A percentile compares a stretch with the other conserved stretches of the same genome.
Conservation (phyloP, 2,329 filamentous ascomycete genomes). For the Cadophora sp. region DNA sequence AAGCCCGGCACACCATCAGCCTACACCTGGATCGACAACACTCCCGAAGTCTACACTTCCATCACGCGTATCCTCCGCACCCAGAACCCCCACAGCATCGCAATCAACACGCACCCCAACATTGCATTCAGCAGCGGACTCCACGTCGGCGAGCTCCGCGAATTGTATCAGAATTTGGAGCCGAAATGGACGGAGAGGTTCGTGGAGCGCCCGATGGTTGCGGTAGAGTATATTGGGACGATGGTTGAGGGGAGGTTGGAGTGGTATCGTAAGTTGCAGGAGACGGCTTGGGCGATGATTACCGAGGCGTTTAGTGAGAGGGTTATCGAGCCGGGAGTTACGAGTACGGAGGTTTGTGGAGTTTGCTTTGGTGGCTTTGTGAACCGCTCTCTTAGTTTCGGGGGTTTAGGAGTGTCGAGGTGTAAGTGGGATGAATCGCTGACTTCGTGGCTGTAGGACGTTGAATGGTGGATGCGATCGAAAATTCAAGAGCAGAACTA, state of each 20-base stretch:
- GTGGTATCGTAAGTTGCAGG: constrained; percentile 54
- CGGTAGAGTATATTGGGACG: constrained; percentile 50
- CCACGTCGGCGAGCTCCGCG: constrained; percentile 54
- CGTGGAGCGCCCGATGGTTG: constrained; percentile 52
- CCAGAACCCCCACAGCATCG: constrained; percentile 49
- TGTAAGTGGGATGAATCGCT: not conserved
- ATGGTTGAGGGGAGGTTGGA: constrained; percentile 41
- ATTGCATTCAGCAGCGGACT: constrained; percentile 55
- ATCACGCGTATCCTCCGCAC: constrained; percentile 47
- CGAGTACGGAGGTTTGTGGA: constrained; percentile 46
- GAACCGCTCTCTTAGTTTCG: too few species aligned
- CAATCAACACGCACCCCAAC: constrained; percentile 52
- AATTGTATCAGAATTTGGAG: constrained; percentile 47
- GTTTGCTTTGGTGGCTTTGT: not conserved
- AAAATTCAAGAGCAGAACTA: constrained; percentile 56
- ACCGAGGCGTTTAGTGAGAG: constrained; percentile 52
- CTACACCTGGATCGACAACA: constrained; percentile 56
- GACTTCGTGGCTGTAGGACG: constrained; percentile 43
- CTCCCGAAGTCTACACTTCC: constrained; percentile 50
- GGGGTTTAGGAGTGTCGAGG: too few species aligned
- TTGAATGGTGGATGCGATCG: constrained; percentile 60
- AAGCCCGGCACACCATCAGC: constrained; percentile 40
- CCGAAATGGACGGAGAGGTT: constrained; percentile 49
- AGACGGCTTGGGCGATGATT: constrained; percentile 59
- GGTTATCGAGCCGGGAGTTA: constrained; percentile 51